Evolutionary conservation across 2,329 filamentous ascomycete genomes (phyloP), one percentile per base, ranked within the genome.

Genomic region (Curvularia lunata): DNA sequence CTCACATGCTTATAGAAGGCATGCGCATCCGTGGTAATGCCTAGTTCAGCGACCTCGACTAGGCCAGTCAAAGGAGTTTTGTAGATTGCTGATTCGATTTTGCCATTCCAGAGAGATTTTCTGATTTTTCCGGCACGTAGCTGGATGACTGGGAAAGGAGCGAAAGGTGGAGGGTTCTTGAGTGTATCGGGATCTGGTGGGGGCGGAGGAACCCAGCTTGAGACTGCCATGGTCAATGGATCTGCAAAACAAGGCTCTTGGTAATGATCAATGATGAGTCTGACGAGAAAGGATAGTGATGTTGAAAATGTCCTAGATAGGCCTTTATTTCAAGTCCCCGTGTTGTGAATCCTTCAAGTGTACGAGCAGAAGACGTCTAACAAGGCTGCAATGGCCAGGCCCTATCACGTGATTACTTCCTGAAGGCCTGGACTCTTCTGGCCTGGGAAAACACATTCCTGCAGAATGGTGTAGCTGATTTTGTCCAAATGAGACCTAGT

Each of bases 1-100:
- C 86, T 86, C 6, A 86, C 86, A 57, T 89, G 87, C 51, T 86
- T 85, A 0, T 82, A 83, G 25, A 80, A 82, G 52, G 88, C 85
- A 56, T 89, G 86, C 66, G 88, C 85, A 59, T 89, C 87, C 5
- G 76, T 81, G 16, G 83, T 79, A 13, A 88, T 80, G 0, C 87
- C 87, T 2, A 81, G 64, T 19, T 74, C 77, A 2, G 72, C 76
- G 34, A 87, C 79, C 3, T 77, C 70, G 3, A 86, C 76, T 0
- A 80, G 80, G 0, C 78, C 81, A 1, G 73, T 30, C 6, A 81
- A 77, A 2, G 79, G 52, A 0, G 63, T 65, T 67, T 88, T 88
- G 74, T 85, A 81, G 58, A 88, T 89, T 1, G 84, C 86, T 0
- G 84, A 83, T 18, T 62, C 63, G 34, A 72, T 75, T 43, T 85